Conservation (phyloP, 73 alveolate genomes). For the Halteria grandinella region DNA sequence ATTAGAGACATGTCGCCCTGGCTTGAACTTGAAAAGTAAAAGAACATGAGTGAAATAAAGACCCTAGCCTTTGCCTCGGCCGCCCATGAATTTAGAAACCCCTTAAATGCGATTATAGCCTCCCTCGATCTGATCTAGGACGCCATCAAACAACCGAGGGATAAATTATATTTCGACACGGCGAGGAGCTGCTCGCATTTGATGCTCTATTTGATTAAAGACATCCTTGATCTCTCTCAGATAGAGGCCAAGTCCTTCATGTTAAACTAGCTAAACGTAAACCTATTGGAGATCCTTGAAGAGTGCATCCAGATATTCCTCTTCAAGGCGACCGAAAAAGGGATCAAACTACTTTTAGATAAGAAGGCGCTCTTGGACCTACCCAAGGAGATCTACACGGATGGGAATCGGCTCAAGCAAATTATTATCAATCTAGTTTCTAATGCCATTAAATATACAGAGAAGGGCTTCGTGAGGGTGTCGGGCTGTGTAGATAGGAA, state of each 20-base stretch:
- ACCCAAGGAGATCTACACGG: slow-evolving; percentile 18
- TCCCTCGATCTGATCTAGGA: slow-evolving; percentile 1
- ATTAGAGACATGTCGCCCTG: slow-evolving; percentile 9
- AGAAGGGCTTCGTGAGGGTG: slow-evolving; percentile 45
- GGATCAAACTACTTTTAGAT: slow-evolving; percentile 34
- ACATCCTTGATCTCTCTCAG: slow-evolving; percentile 49
- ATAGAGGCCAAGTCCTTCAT: slow-evolving; percentile 22
- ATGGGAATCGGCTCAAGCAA: slow-evolving; percentile 25
- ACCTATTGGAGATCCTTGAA: neutral
- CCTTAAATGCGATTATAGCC: slow-evolving; percentile 47
- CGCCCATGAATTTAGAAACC: slow-evolving; percentile 62
- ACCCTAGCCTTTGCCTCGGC: slow-evolving; percentile 55
- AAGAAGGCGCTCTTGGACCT: neutral
- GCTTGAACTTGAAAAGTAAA: neutral
- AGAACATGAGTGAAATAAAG: neutral
- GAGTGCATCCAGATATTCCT: neutral
- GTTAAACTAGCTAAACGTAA: neutral
- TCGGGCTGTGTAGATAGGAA: neutral
- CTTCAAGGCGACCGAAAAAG: slow-evolving; percentile 5
- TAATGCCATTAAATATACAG: slow-evolving; percentile 62
- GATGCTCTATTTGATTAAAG: slow-evolving; percentile 23
- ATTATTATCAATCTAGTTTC: slow-evolving; percentile 48
- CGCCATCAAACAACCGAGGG: neutral
- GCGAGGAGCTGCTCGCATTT: slow-evolving; percentile 32
- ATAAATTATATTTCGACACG: slow-evolving; percentile 19